Percentiles rank a stretch among this genome's conserved stretches.
These are phyloP conservation scores for Entonaema liquescens DNA, from an alignment of 495 filamentous ascomycete genomes.

Conservation along the genomic window DNA sequence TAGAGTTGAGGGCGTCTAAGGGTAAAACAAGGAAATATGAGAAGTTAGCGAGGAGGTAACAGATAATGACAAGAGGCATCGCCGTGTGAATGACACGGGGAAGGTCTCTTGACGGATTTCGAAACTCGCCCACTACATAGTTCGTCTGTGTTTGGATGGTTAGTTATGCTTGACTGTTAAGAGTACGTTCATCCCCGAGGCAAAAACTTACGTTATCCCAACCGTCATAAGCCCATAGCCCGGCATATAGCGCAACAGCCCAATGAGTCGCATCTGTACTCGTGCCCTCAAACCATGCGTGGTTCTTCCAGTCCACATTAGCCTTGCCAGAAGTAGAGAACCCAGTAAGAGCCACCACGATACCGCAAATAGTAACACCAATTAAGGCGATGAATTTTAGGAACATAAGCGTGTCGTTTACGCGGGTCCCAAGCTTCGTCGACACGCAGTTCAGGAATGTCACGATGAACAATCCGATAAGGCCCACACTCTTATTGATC, in stretches of 20 bases:
- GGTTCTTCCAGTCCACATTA: slow-evolving; percentile 85
- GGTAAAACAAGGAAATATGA: slow-evolving; percentile 97
- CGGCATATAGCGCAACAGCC: slow-evolving; percentile 94
- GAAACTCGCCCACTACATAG: slow-evolving; percentile 96
- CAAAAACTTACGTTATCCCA: slow-evolving; percentile 89
- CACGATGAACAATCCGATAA: slow-evolving; percentile 77
- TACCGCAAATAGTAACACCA: slow-evolving; percentile 85
- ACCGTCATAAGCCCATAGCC: slow-evolving; percentile 97
- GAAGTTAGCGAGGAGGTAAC: slow-evolving; percentile 89
- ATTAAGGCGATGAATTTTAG: slow-evolving; percentile 92
- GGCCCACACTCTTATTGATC: slow-evolving; percentile 89
- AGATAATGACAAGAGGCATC: slow-evolving; percentile 91
- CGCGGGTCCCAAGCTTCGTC: slow-evolving; percentile 82
- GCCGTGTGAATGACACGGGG: slow-evolving; percentile 96
- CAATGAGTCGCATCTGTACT: slow-evolving; percentile 79
- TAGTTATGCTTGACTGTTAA: slow-evolving; percentile 11
- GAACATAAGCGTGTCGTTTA: slow-evolving; percentile 93
- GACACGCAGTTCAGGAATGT: slow-evolving; percentile 89
- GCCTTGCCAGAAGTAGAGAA: slow-evolving; percentile 77
- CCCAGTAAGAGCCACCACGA: slow-evolving; percentile 89
- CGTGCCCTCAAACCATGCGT: slow-evolving; percentile 89
- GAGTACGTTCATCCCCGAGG: not conserved
- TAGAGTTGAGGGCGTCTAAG: slow-evolving; percentile 75
- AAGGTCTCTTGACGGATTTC: slow-evolving; percentile 86
- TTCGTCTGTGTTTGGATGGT: slow-evolving; percentile 71